A percentile compares a stretch with the other conserved stretches of the same genome.
phyloP scores from a whole-genome alignment of 164 flowering plant genomes.

The Akebia trifoliata region DNA sequence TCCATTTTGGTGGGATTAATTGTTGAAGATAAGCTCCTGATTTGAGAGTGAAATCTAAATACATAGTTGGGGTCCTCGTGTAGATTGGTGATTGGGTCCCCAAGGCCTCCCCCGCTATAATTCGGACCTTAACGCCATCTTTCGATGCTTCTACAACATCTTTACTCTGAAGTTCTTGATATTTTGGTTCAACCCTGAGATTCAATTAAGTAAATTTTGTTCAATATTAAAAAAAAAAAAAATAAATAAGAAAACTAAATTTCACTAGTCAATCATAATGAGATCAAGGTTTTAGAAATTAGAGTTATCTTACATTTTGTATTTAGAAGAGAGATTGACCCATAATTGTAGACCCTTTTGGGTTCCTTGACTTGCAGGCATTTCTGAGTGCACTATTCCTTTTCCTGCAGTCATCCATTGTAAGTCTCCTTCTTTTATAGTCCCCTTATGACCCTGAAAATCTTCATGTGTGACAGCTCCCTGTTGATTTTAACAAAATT shows the following conservation, averaged over 20 bases:
- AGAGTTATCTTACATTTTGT: slow-evolving; percentile 58
- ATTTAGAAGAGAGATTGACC: slow-evolving; percentile 80
- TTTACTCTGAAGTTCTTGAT: slow-evolving; percentile 57
- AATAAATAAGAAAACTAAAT: too few species aligned
- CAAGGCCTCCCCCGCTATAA: slow-evolving; percentile 80
- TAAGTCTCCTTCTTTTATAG: slow-evolving; percentile 60
- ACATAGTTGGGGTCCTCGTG: slow-evolving; percentile 87
- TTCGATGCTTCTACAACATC: slow-evolving; percentile 44
- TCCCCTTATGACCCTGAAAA: slow-evolving; percentile 77
- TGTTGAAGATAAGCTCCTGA: slow-evolving; percentile 64
- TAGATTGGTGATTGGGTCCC: slow-evolving; percentile 60
- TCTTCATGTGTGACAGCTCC: slow-evolving; percentile 77
- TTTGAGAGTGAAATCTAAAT: slow-evolving; percentile 68
- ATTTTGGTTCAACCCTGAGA: slow-evolving; percentile 81
- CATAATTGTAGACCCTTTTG: slow-evolving; percentile 77
- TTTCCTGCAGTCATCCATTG: slow-evolving; percentile 98
- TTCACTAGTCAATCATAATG: too few species aligned
- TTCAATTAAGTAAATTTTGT: too few species aligned
- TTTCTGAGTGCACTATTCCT: slow-evolving; percentile 91
- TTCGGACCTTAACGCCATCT: slow-evolving; percentile 64
- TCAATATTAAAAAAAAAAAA: too few species aligned
- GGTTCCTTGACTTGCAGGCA: slow-evolving; percentile 66
- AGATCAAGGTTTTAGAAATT: too few species aligned
- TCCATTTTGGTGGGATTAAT: slow-evolving; percentile 60
- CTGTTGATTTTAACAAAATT: slow-evolving; percentile 23